These are phyloP conservation scores for Zasmidium angulare DNA, from an alignment of 2,329 filamentous ascomycete species.

Conservation along the genomic window DNA sequence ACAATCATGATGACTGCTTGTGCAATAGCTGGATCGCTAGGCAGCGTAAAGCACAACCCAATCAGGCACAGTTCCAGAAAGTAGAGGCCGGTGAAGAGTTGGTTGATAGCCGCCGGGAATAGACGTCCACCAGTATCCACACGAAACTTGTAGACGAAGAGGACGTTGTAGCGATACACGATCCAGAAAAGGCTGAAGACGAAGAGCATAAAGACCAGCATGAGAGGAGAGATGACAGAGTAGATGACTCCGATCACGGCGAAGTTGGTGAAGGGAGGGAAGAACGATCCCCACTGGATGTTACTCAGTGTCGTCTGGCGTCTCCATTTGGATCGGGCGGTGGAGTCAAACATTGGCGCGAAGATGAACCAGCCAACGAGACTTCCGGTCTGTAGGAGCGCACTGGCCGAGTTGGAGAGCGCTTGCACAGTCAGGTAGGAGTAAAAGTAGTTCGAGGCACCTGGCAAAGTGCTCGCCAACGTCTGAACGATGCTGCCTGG, in stretches of 20 bases:
- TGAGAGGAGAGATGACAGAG: constrained; percentile 82
- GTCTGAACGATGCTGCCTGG: constrained; percentile 67
- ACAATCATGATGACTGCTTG: constrained; percentile 87
- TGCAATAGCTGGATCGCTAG: constrained; percentile 62
- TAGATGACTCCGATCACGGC: constrained; percentile 88
- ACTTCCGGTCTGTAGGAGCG: constrained; percentile 77
- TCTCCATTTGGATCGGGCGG: constrained; percentile 76
- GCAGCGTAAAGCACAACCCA: constrained; percentile 81
- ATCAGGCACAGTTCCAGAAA: constrained; percentile 90
- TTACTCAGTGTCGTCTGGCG: constrained; percentile 76
- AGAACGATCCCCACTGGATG: constrained; percentile 89
- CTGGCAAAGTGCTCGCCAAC: constrained; percentile 77
- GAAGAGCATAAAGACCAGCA: constrained; percentile 88
- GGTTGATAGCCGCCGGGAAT: constrained; percentile 90
- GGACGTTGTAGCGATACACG: constrained; percentile 92
- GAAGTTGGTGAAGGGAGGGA: constrained; percentile 95
- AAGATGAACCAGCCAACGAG: constrained; percentile 80
- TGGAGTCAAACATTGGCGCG: constrained; percentile 78
- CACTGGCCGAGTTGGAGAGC: constrained; percentile 84
- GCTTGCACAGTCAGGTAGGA: constrained; percentile 97
- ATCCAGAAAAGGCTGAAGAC: constrained; percentile 92
- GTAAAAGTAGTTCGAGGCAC: constrained; percentile 94
- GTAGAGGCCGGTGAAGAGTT: constrained; percentile 91
- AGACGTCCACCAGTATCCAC: constrained; percentile 89
- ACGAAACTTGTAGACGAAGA: constrained; percentile 88